A percentile compares a stretch with the other conserved stretches of the same genome.
phyloP scores from a whole-genome alignment of 2,329 filamentous ascomycete species.

The Colletotrichum camelliae region DNA sequence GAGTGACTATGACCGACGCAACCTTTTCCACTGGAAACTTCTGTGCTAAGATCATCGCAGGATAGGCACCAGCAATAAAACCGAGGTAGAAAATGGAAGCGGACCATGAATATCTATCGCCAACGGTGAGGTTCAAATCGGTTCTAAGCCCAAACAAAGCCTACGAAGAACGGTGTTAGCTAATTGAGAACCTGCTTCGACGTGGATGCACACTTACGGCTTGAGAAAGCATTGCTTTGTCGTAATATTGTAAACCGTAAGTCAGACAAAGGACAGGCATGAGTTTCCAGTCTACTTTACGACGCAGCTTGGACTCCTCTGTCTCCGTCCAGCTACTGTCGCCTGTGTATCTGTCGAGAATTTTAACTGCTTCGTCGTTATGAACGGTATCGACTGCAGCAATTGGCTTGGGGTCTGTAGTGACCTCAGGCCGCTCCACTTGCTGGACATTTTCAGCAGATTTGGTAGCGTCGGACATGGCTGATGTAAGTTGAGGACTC shows the following conservation, averaged over 20 bases:
- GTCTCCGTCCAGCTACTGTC: conserved; percentile 44
- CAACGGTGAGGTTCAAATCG: conserved; percentile 29
- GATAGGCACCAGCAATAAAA: conserved; percentile 35
- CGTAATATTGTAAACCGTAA: conserved; percentile 36
- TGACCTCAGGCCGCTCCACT: not conserved
- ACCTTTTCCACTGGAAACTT: conserved; percentile 31
- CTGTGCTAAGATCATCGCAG: conserved; percentile 34
- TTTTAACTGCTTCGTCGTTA: conserved; percentile 43
- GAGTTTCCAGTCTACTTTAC: conserved; percentile 47
- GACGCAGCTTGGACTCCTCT: conserved; percentile 46
- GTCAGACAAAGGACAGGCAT: conserved; percentile 44
- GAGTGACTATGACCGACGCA: conserved; percentile 30
- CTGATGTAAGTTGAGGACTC: not conserved
- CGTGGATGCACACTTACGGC: conserved; percentile 37
- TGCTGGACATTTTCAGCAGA: conserved; percentile 21
- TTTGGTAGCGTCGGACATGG: conserved; percentile 16
- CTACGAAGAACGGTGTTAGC: conserved; percentile 29
- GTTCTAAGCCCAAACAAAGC: conserved; percentile 32
- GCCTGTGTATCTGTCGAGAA: conserved; percentile 45
- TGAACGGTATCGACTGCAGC: conserved; percentile 36
- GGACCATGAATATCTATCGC: conserved; percentile 33
- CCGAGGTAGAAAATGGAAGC: conserved; percentile 39
- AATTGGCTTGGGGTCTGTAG: not conserved
- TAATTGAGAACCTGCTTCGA: conserved; percentile 43
- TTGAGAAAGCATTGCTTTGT: conserved; percentile 26